Base-by-base conservation (phyloP, 176 grass and related monocot genomes). In the Hordeum marinum region DNA sequence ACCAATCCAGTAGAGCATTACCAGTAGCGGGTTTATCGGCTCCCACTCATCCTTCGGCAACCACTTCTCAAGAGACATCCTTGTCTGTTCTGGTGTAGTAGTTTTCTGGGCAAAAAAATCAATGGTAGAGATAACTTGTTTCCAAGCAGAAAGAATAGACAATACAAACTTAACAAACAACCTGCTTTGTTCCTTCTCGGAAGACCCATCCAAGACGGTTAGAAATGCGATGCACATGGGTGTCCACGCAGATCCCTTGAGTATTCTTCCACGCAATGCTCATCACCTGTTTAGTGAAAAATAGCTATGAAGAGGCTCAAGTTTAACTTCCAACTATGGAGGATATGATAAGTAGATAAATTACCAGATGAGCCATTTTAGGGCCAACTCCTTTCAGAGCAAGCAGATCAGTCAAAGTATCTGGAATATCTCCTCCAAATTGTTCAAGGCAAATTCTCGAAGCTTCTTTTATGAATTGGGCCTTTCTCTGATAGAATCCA, bases 211-310 rank as follows among this genome's bases (percentile, higher is more conserved):
- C 91, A 45, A 98, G 91, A 8, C 96, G 96, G 63, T 98, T 98
- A 83, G 91, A 95, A 78, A 98, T 98, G 66, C 96, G 92, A 94
- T 98, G 96, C 41, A 98, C 96, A 80, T 98, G 96, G 64, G 96
- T 98, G 89, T 98, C 96, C 17, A 98, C 93, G n/a, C 96, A 98
- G 39, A 98, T 95, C 62, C 96, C 96, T 90, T 95, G 93, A 78
- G 94, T 92, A 87, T 98, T 91, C 72, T 95, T 95, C 96, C 96
- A 98, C 76, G 92, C 96, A 15, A 98, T 90, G 85, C 78, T 94
- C 95, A 98, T 98, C 41, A 98, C 91, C 95, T 98, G 68, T 36
- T 80, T 48, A 71, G 67, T 25, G 57, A 78, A 84, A 69, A 68
- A 75, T 39, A 71, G 26, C 54, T 24, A 14, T 71, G 25, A 26